Conservation (phyloP, 331 rosid species). For the Rosa hybrid region DNA sequence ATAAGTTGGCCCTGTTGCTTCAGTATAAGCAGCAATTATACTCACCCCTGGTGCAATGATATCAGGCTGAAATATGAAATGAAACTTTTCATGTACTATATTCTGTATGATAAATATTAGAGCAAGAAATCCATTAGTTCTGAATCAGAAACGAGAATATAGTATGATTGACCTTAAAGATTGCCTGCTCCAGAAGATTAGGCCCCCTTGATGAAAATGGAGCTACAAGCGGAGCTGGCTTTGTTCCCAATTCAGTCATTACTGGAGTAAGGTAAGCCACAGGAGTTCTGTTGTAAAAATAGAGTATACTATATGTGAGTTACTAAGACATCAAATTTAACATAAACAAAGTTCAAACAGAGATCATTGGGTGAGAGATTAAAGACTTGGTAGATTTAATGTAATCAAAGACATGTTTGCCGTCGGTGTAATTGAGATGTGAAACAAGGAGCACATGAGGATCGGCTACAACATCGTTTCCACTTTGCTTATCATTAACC, state of each 20-base stretch:
- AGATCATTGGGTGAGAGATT: neutral
- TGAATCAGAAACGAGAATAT: neutral
- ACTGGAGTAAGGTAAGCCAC: conserved; percentile 38
- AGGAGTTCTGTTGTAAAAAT: conserved; percentile 40
- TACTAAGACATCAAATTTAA: neutral
- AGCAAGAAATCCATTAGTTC: neutral
- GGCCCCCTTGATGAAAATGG: conserved; percentile 82
- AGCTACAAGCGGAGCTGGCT: conserved; percentile 71
- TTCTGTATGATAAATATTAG: neutral
- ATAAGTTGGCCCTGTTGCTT: conserved; percentile 37
- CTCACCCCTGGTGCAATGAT: conserved; percentile 72
- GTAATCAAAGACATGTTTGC: conserved; percentile 36
- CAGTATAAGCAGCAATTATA: conserved; percentile 56
- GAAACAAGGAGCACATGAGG: conserved; percentile 67
- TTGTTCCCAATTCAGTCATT: conserved; percentile 34
- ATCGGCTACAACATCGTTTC: conserved; percentile 55
- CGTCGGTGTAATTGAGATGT: conserved; percentile 43
- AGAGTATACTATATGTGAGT: neutral
- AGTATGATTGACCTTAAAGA: conserved; percentile 56
- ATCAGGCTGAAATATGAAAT: conserved; percentile 55
- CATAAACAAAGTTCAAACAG: neutral
- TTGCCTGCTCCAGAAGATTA: conserved; percentile 37
- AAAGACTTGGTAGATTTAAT: conserved; percentile 39
- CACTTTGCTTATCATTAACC: conserved; percentile 38
- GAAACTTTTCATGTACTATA: neutral